Base-by-base conservation (phyloP, 768 basidiomycete species). In the Russula virescens region DNA sequence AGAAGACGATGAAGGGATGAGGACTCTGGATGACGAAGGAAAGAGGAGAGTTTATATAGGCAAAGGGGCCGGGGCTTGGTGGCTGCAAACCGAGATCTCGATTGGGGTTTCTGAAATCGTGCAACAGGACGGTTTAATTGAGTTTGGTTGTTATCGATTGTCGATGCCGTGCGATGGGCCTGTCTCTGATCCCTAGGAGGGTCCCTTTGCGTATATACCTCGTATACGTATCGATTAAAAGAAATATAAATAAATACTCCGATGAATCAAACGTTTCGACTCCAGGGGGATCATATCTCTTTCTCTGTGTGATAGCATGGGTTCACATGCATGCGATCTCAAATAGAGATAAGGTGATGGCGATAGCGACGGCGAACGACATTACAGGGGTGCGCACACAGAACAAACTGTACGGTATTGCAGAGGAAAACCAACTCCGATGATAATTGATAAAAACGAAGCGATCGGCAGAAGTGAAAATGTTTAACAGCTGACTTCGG, bases 11-110 rank as follows among this genome's bases (percentile, higher is more conserved):
- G 63, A 42, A 11, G 45, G n/a, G 45, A 26, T 63, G 62, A 47
- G 25, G 57, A 38, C 14, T 31, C 35, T 19, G 28, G 47, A 55
- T 42, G 60, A 66, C 46, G 60, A 57, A 54, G 52, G 38, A 46
- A 8, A 31, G 31, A 31, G 31, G n/a, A 46, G 59, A 25, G 58
- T 65, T 66, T 66, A 66, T 66, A 66, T 65, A 66, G 51, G 59
- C 64, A 64, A 59, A 52, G 51, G 38, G 58, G 63, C 28, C 28
- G 63, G 50, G 55, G 49, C 58, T 53, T 64, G 63, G 66, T 60
- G 66, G 58, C 63, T 60, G 54, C 26, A 45, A 35, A 46, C 3
- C 47, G 21, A 38, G 53, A 60, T 63, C 62, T 63, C 57, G 62
- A 63, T 63, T 40, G 19, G 23, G 31, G 19, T 61, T 61, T 13